Evolutionary conservation across 2,329 filamentous ascomycete genomes (phyloP), one percentile per base, ranked within the genome.

Genomic region (Coleophoma cylindrospora): DNA sequence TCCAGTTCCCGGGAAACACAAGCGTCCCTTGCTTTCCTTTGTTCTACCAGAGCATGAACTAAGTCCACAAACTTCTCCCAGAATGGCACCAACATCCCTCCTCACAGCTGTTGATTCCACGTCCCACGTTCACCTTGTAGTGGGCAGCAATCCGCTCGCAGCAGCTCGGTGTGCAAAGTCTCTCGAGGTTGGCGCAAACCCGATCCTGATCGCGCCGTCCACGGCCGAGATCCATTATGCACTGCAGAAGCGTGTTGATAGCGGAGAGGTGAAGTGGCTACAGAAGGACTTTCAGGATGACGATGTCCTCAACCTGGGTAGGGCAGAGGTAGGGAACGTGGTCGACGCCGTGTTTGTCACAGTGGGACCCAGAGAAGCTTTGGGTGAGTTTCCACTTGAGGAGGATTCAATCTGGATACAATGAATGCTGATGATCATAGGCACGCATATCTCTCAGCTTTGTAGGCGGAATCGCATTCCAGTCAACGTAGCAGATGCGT

Each of bases 271-370:
- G 6, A 68, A 78, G 55, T 90, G 87, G 86, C 62, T 84, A 32
- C 74, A 77, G 58, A 79, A 81, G 51, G 64, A 72, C 0, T 95
- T 96, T 59, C 67, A 80, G 46, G 85, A 92, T 36, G 70, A 72
- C 0, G 87, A 96, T 64, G 68, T 96, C 48, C 83, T 83, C 38
- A 82, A 75, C 1, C 72, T 96, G 2, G 94, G 94, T n/a, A 79
- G 94, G 47, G 77, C 82, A 38, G 89, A 95, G 51, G 84, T 96
- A 10, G 84, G 81, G 54, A 64, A 72, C 48, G 81, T 95, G 4
- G 92, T 96, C 14, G 94, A 99, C 67, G 87, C 88, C 49, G 94
- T 99, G 37, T 97, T 97, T 68, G 84, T 97, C 36, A 96, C 91
- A 1, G 66, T 71, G 64, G 73, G 58, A 67, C 74, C 84, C 62